Base-by-base conservation (phyloP, 192 early-diverging fungal genomes). In the Polychytrium aggregatum region DNA sequence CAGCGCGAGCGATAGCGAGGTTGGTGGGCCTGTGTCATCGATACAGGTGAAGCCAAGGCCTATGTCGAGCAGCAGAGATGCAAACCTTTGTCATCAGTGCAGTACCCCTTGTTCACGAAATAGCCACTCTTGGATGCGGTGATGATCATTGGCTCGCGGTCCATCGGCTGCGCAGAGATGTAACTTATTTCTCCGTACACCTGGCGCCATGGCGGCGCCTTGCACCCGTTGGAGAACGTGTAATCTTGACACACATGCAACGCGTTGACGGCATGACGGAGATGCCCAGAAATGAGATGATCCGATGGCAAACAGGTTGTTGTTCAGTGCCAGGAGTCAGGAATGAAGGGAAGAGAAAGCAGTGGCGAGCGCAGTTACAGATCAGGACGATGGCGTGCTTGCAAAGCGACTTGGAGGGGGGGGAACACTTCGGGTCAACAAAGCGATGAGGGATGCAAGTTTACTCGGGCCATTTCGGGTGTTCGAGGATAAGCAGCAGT, bases 191-290 rank as follows among this genome's bases (percentile, higher is more conserved):
- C 78, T 16, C 71, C 69, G 47, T 68, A 67, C 9, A 80, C 64
- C 46, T 80, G 76, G 41, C 78, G 53, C 78, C 78, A 81, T 14
- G 76, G 76, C 17, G 78, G 75, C 1, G 76, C 70, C 27, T 65
- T 64, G 67, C 41, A 75, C 1, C 78, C 78, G 52, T 77, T 77
- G 8, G 70, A 46, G 40, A 81, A 81, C 14, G 63, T 76, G 48
- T 72, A 81, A 37, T 79, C 76, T 71, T 13, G 17, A 45, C 25
- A 48, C 11, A 38, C 28, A 38, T 8, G 31, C 31, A 33, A 33
- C 6, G n/a, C n/a, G n/a, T n/a, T n/a, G n/a, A n/a, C n/a, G n/a
- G n/a, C n/a, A n/a, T n/a, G n/a, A n/a, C n/a, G n/a, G n/a, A n/a
- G n/a, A n/a, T n/a, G 31, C 6, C 31, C 31, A 33, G 6, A 33